Percentiles rank a stretch among this genome's conserved stretches.
phyloP scores from a whole-genome alignment of 176 grass and related monocot genomes.

The Aechmea fasciata region DNA sequence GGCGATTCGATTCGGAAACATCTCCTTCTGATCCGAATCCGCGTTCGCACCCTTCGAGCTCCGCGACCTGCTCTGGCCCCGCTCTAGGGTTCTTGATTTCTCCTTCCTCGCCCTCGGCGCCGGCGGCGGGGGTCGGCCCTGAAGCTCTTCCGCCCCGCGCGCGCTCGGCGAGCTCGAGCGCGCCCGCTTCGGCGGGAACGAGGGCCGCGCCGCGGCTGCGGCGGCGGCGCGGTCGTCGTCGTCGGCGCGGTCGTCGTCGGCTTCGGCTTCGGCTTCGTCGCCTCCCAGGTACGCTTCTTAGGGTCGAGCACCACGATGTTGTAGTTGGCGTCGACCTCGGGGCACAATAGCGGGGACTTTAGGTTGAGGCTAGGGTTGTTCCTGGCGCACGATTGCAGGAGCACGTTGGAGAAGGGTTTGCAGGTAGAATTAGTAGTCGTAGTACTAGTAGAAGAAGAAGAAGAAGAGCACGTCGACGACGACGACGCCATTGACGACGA shows the following conservation, averaged over 20 bases:
- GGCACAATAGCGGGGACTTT: not conserved
- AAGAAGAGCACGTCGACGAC: not conserved
- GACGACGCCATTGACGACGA: not conserved
- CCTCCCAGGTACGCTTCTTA: not conserved
- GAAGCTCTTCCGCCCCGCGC: conserved; percentile 15
- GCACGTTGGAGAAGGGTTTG: not conserved
- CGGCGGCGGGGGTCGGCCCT: conserved; percentile 6
- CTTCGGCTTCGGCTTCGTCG: not conserved
- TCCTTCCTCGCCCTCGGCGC: not conserved
- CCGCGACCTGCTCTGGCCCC: no score
- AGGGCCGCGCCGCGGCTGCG: not conserved
- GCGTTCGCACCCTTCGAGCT: no score
- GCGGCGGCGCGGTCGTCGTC: not conserved
- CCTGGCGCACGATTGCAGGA: conserved; percentile 1
- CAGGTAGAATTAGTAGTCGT: not conserved
- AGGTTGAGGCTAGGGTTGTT: not conserved
- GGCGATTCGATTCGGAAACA: no score
- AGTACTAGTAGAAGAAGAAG: no score
- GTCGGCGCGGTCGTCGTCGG: not conserved
- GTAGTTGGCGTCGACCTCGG: not conserved
- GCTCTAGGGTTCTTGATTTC: not conserved
- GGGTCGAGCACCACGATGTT: conserved; percentile 20
- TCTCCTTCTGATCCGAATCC: no score
- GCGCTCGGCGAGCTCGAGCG: conserved; percentile 19
- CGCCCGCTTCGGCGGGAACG: conserved; percentile 7